Evolutionary conservation across 768 basidiomycete species (phyloP), one percentile per base, ranked within the genome.

Genomic region (Mycena amicta): DNA sequence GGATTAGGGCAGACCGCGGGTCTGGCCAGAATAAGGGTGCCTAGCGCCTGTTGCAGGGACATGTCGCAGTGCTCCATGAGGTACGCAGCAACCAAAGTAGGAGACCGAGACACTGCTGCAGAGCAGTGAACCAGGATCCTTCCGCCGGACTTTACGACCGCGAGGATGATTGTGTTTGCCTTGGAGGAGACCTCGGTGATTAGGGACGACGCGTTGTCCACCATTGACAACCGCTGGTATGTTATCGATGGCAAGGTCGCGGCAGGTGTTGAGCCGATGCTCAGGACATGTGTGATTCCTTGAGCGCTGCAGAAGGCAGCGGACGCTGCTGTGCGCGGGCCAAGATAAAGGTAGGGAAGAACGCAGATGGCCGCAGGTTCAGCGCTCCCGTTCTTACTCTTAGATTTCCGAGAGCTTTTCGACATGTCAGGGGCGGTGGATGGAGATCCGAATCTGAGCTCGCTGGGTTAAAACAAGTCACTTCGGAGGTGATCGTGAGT

Each of bases 51-150:
- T 41, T 69, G 75, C 51, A 80, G 67, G 16, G 72, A 46, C 76
- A 80, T 76, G 1, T 62, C 67, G 8, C 57, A 63, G 43, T 59
- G 50, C 46, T 69, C 71, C 75, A 81, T 76, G 20, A 80, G 67
- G 56, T 80, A 82, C 23, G 71, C 78, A 1, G 69, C 66, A 49
- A 80, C 70, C 39, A 81, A 57, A 8, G 69, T 75, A 2, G 79
- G 80, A 8, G 77, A 78, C n/a, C 80, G 76, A 3, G 78, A 81
- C 6, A 81, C 72, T 13, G 71, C 80, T 1, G 78, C 80, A 1
- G 70, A 71, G 63, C 80, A 81, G 55, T 81, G 80, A 0, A 81
- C 74, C 5, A 81, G 69, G 31, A 80, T 73, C 53, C 61, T 70
- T 33, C 75, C 74, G 27, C 60, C 67, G 12, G 59, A 61, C 15